These are phyloP conservation scores for Marasmius fiardii DNA, from an alignment of 1,284 basidiomycete genomes.

Conservation along the genomic window DNA sequence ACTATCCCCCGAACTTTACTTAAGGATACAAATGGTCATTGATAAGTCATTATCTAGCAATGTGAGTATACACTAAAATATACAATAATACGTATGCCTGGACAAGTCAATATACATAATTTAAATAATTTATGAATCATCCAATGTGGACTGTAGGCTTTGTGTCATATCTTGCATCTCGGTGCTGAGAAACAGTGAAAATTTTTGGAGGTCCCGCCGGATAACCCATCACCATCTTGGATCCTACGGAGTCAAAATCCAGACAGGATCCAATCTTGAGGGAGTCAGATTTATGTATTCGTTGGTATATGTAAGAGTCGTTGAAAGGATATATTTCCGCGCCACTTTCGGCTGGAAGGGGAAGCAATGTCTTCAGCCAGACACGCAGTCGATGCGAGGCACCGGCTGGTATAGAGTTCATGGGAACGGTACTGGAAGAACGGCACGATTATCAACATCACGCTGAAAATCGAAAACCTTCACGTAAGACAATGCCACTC, in stretches of 20 bases:
- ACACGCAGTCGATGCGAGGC: slow-evolving; percentile 57
- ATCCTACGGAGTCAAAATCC: slow-evolving; percentile 44
- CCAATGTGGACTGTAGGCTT: slow-evolving; percentile 7
- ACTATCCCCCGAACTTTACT: neutral
- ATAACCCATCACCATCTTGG: slow-evolving; percentile 44
- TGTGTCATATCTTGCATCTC: slow-evolving; percentile 7
- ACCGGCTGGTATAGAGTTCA: slow-evolving; percentile 45
- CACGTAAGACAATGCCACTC: slow-evolving; percentile 21
- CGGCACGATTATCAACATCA: neutral
- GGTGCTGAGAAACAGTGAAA: slow-evolving; percentile 5
- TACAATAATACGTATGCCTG: neutral
- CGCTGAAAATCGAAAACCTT: too few relatives aligned
- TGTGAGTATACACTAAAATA: neutral
- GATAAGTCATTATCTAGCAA: neutral
- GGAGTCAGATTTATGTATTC: slow-evolving; percentile 56
- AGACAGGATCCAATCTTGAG: slow-evolving; percentile 55
- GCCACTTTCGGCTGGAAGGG: slow-evolving; percentile 24
- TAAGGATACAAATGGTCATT: neutral
- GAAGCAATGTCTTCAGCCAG: slow-evolving; percentile 44
- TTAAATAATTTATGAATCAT: slow-evolving; percentile 1
- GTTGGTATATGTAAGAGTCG: slow-evolving; percentile 52
- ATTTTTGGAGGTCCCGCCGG: slow-evolving; percentile 12
- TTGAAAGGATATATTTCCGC: slow-evolving; percentile 32
- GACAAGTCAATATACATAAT: neutral
- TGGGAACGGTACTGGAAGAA: slow-evolving; percentile 43